phyloP scores from a whole-genome alignment of 129 eudicot species.

The Ambrosia trifida region DNA sequence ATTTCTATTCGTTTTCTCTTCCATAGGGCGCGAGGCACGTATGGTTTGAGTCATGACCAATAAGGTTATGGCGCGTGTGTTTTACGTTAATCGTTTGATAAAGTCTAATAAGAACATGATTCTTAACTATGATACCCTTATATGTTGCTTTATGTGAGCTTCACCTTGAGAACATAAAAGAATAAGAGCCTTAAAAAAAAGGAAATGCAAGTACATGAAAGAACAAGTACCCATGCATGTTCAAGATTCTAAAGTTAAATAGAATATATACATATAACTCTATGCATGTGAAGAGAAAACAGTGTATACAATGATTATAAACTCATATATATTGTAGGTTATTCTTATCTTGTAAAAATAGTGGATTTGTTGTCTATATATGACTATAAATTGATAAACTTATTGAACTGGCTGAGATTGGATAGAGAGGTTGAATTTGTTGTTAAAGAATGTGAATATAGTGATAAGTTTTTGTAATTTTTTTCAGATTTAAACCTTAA shows the following conservation, averaged over 20 bases:
- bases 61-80: slow-evolving; percentile 24
- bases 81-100: slow-evolving; percentile 26
- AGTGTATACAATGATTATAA: slow-evolving; percentile 5
- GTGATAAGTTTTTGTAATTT: too few species aligned
- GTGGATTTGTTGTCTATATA: not conserved
- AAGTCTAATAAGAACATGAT: slow-evolving; percentile 43
- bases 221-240: slow-evolving; percentile 44
- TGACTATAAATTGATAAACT: not conserved
- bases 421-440: too few species aligned
- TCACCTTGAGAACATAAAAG: slow-evolving; percentile 40
- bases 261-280: slow-evolving; percentile 31
- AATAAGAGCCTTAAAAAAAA: slow-evolving; percentile 34
- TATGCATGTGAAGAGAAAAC: slow-evolving; percentile 14
- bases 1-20: slow-evolving; percentile 50
- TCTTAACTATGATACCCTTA: slow-evolving; percentile 37
- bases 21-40: slow-evolving; percentile 36
- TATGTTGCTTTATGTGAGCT: slow-evolving; percentile 42
- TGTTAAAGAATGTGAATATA: too few species aligned
- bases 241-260: slow-evolving; percentile 43
- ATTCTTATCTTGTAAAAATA: not conserved
- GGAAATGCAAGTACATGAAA: slow-evolving; percentile 41
- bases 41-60: slow-evolving; percentile 31
- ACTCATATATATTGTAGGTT: not conserved
- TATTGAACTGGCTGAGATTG: not conserved
- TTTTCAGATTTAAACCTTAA: too few species aligned